These are phyloP conservation scores for Colletotrichum sp. DNA, from an alignment of 2,329 filamentous ascomycete species.

Conservation along the genomic window DNA sequence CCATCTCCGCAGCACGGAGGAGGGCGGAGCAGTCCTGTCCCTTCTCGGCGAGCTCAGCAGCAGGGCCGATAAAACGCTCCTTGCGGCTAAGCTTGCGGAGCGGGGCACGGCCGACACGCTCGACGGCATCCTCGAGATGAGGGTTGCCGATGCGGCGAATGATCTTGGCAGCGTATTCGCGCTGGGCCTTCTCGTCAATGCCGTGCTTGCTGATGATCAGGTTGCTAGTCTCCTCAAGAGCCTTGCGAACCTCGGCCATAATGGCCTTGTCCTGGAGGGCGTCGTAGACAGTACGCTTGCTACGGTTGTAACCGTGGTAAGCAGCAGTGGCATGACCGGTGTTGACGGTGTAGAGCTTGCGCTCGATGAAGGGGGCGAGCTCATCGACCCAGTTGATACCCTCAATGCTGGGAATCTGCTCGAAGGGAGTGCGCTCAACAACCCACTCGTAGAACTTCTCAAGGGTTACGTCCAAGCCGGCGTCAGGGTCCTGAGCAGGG, in stretches of 20 bases:
- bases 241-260: constrained; percentile 77
- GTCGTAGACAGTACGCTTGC: constrained; percentile 89
- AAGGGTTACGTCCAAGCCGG: constrained; percentile 89
- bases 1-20: constrained; percentile 86
- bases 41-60: constrained; percentile 84
- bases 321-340: constrained; percentile 95
- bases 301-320: constrained; percentile 89
- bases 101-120: constrained; percentile 93
- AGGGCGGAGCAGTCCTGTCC: constrained; percentile 76
- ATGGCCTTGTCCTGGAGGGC: constrained; percentile 83
- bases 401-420: constrained; percentile 76
- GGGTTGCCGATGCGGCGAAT: constrained; percentile 93
- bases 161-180: constrained; percentile 90
- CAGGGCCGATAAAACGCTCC: constrained; percentile 94
- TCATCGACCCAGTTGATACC: constrained; percentile 94
- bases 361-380: constrained; percentile 95
- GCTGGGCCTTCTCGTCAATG: constrained; percentile 77
- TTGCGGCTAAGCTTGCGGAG: constrained; percentile 93
- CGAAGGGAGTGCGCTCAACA: constrained; percentile 87
- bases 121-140: constrained; percentile 88
- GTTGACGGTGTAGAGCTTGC: constrained; percentile 99
- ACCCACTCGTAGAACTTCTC: constrained; percentile 99
- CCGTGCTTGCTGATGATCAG: constrained; percentile 88
- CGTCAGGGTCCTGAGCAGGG: constrained; percentile 81
- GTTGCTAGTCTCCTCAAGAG: constrained; percentile 83